phyloP scores from a whole-genome alignment of 257 asterid genomes.

The Solanum peruvianum region DNA sequence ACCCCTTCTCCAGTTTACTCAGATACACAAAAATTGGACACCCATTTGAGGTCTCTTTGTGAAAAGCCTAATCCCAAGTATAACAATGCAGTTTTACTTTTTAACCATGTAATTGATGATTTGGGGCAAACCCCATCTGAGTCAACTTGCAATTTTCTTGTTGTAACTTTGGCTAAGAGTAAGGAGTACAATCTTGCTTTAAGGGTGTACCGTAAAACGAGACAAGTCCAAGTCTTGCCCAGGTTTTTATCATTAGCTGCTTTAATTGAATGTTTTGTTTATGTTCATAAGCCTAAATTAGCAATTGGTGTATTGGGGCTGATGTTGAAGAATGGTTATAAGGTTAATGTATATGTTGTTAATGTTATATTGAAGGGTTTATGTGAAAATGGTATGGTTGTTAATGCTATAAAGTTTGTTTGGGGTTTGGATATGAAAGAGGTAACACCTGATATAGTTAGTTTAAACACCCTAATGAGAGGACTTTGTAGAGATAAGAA shows the following conservation, averaged over 20 bases:
- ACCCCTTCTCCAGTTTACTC: neutral
- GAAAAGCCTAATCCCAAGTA: conserved; percentile 22
- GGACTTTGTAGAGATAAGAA: conserved; percentile 53
- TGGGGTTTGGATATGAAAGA: conserved; percentile 26
- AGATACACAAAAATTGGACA: conserved; percentile 8
- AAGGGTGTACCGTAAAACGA: conserved; percentile 29
- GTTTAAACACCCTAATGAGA: conserved; percentile 49
- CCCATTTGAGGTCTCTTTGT: conserved; percentile 29
- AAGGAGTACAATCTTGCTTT: conserved; percentile 35
- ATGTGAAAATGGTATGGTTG: conserved; percentile 33
- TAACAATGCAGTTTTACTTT: conserved; percentile 15
- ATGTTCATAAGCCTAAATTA: conserved; percentile 22
- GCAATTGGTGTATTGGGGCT: conserved; percentile 38
- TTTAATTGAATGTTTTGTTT: conserved; percentile 41
- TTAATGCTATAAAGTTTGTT: conserved; percentile 31
- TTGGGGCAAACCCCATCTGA: conserved; percentile 33
- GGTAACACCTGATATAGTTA: conserved; percentile 31
- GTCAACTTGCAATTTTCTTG: conserved; percentile 21
- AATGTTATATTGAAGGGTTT: conserved; percentile 50
- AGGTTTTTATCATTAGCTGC: conserved; percentile 36
- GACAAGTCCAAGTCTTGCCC: conserved; percentile 15
- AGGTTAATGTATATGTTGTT: conserved; percentile 21
- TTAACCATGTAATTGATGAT: conserved; percentile 24
- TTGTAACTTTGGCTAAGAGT: conserved; percentile 44
- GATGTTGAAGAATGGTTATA: conserved; percentile 46